Evolutionary conservation across 164 flowering plant species (phyloP).

Genomic region (Tinospora cordifolia): DNA sequence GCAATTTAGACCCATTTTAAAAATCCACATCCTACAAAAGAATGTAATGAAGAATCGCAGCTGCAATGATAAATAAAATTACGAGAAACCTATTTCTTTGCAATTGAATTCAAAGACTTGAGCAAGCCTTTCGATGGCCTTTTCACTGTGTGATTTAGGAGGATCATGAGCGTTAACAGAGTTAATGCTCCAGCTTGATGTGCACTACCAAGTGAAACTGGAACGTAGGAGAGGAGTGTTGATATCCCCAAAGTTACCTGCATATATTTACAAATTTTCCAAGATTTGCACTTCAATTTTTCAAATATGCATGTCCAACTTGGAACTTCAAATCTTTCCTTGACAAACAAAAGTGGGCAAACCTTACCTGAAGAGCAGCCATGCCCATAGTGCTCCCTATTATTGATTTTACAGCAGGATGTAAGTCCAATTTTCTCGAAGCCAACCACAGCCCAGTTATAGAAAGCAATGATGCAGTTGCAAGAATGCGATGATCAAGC

Average conservation of each 20-base stretch:
- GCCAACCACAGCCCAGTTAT: conserved; percentile 59
- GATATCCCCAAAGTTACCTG: conserved; percentile 89
- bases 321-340: too few species aligned
- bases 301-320: background rate
- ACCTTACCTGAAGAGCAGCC: conserved; percentile 76
- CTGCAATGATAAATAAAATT: background rate
- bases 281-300: background rate
- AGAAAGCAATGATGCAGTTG: conserved; percentile 55
- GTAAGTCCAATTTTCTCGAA: conserved; percentile 70
- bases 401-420: conserved; percentile 71
- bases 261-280: conserved; percentile 7
- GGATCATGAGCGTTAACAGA: conserved; percentile 59
- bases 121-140: conserved; percentile 60
- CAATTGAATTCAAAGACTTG: conserved; percentile 44
- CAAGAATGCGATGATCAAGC: conserved; percentile 92
- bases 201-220: conserved; percentile 74
- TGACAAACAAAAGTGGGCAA: background rate
- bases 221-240: conserved; percentile 85
- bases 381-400: conserved; percentile 77
- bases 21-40: background rate
- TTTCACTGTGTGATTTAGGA: conserved; percentile 68
- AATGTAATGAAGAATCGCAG: background rate
- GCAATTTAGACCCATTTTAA: too few species aligned
- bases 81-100: conserved; percentile 24
- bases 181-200: conserved; percentile 96